phyloP scores from a whole-genome alignment of 1,139 yeast genomes.

The Scheffersomyces illinoinensis region DNA sequence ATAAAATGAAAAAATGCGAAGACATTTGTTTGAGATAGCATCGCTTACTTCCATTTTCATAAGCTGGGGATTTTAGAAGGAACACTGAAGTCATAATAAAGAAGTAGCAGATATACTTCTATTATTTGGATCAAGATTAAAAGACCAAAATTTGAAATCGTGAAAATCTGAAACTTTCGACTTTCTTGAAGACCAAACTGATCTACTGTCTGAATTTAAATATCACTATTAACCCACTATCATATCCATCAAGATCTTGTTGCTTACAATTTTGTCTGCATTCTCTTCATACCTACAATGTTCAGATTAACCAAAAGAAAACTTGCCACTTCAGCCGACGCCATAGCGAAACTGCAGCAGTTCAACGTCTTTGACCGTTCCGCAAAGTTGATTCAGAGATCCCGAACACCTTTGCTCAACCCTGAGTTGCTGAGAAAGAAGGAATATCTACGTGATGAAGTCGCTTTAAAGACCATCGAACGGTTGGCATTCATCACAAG shows the following conservation, averaged over 20 bases:
- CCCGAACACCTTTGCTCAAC: slow-evolving; percentile 47
- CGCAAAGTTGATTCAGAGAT: slow-evolving; percentile 60
- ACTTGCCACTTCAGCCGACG: slow-evolving; percentile 26
- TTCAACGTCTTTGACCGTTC: slow-evolving; percentile 67
- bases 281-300: background rate
- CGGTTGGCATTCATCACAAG: slow-evolving; percentile 73
- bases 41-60: background rate
- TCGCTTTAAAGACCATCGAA: slow-evolving; percentile 72
- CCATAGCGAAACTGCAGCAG: slow-evolving; percentile 24
- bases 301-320: slow-evolving; percentile 8
- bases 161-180: too few species aligned
- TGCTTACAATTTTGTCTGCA: background rate
- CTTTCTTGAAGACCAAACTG: background rate
- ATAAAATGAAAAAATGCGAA: background rate
- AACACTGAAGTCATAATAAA: background rate
- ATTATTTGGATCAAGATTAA: too few species aligned
- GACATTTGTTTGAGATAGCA: background rate
- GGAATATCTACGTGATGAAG: slow-evolving; percentile 77
- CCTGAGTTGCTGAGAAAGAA: slow-evolving; percentile 53
- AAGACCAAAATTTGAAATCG: too few species aligned
- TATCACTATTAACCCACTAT: background rate
- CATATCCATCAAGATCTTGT: background rate
- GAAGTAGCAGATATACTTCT: background rate
- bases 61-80: background rate
- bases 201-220: background rate